Base-by-base conservation (phyloP, 2,329 filamentous ascomycete species). In the Monosporascus sp. region DNA sequence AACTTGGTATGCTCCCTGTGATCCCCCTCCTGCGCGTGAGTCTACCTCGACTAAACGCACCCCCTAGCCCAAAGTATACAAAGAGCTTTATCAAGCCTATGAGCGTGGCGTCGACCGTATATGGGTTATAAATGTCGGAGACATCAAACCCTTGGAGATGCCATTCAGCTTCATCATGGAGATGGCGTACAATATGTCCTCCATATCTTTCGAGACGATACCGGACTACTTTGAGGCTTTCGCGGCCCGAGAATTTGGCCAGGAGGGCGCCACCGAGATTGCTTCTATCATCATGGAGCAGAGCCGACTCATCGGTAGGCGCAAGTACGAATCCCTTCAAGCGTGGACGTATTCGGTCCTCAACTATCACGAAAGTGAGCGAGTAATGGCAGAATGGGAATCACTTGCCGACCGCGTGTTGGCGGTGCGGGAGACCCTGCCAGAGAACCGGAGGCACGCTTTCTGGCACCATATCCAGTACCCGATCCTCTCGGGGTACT, bases 111-210 rank as follows among this genome's bases (percentile, higher is more conserved):
- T 82, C 3, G 74, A 79, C 57, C 73, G 79, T 18, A 83, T 87
- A 56, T 87, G 83, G 84, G 77, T 87, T 44, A 81, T 86, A 59
- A 87, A 87, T 57, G 81, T 87, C 20, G 84, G 83, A 41, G 84
- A 87, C 61, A 74, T 87, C 56, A 87, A 87, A 68, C 80, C 81
- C 1, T 72, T 83, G 3, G 74, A 47, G 51, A 56, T 60, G 49
- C 60, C 60, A 8, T 57, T 62, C 44, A 56, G 54, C 7, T 57
- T 61, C 45, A 54, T 56, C 48, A 61, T 61, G 59, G 54, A 57
- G 37, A 55, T 85, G 37, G 81, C 81, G 0, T 85, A 82, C 68
- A 74, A 85, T 51, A 74, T 81, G 18, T 66, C 74, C 7, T 66
- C 65, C 1, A 70, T 78, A 25, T 77, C 74, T 6, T 72, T 64